Base-by-base conservation (phyloP, 768 basidiomycete genomes). In the Lactifluus piperatus region DNA sequence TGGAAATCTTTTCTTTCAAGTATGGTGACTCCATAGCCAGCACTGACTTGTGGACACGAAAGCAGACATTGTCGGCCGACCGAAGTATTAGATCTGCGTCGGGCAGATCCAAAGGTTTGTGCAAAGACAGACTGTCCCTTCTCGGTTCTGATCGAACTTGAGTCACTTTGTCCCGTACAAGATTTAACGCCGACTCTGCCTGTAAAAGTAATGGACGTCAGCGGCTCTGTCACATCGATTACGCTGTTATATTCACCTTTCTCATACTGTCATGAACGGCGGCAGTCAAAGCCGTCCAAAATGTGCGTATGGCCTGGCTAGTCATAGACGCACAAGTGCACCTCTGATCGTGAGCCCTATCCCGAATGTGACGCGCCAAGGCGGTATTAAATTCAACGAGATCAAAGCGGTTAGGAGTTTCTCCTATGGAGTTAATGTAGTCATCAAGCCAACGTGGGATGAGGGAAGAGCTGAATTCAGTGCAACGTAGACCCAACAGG, bases 341-440 rank as follows among this genome's bases (percentile, higher is more conserved):
- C 26, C 32, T 24, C 4, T 5, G 13, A 0, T 27, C 29, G 0
- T 16, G 8, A 13, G 9, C 4, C 1, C 8, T 5, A 8, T 32
- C n/a, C 22, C 0, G 29, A 20, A 57, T 8, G 43, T 57, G 56
- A 32, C 43, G 50, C 32, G 26, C 50, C 32, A 37, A 18, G 30
- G 10, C 30, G 9, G 14, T 29, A 9, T 45, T 34, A 18, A 57
- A 26, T 29, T 57, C 56, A 11, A 51, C 4, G 43, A 45, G 14
- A 30, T 57, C 14, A 6, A 57, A 57, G 34, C 27, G 32, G 9
- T 20, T 13, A 3, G 50, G 56, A 4, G 43, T 5, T 51, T 46
- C 8, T n/a, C 24, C 50, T 20, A 57, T 45, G 26, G 56, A 51
- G 2, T 51, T 44, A 20, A 57, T 45, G 9, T 57, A 57, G n/a